Base-by-base conservation (phyloP, 2,329 filamentous ascomycete genomes). In the Colletotrichum sp. region DNA sequence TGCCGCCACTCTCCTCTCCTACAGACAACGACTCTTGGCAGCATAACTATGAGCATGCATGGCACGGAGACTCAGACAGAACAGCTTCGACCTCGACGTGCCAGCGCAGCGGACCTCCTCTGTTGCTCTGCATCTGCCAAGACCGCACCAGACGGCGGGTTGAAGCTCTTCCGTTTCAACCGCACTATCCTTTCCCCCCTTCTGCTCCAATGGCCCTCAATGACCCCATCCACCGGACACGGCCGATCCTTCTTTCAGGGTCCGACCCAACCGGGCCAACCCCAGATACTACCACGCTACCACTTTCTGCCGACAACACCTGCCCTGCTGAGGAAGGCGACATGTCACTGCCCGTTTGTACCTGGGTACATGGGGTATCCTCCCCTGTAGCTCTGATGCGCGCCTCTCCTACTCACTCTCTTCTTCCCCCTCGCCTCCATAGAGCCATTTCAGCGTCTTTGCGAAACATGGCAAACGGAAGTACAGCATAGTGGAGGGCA, bases 91-190 rank as follows among this genome's bases (percentile, higher is more conserved):
- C 18, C 65, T 73, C 64, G n/a, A 48, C 36, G 64, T 76, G 70
- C 74, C 74, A 65, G 74, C 74, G 58, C 70, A 74, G 65, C 34
- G 74, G 69, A 30, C 70, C 70, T 74, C 8, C 27, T 73, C 43
- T 69, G 74, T 66, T 76, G 36, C 74, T 61, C 36, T 74, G 70
- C 74, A 69, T 34, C 71, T 65, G 70, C 74, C 74, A 76, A 74
- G 74, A 58, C 74, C 65, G 58, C 34, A 67, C 65, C 70, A 69
- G 70, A 68, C 74, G 58, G 58, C 74, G 70, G 64, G 65, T 74
- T 74, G 64, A 76, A 76, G 64, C 74, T 76, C 74, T 64, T 69
- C 64, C 74, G 74, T 76, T 76, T 76, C 74, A 76, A 74, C 70
- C 74, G 58, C 70, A 39, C 70, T 69, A 65, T 68, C 62, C 64